A percentile compares a stretch with the other conserved stretches of the same genome.
These are phyloP conservation scores for Serpula lacrymans DNA, from an alignment of 768 basidiomycete species.

Conservation along the genomic window DNA sequence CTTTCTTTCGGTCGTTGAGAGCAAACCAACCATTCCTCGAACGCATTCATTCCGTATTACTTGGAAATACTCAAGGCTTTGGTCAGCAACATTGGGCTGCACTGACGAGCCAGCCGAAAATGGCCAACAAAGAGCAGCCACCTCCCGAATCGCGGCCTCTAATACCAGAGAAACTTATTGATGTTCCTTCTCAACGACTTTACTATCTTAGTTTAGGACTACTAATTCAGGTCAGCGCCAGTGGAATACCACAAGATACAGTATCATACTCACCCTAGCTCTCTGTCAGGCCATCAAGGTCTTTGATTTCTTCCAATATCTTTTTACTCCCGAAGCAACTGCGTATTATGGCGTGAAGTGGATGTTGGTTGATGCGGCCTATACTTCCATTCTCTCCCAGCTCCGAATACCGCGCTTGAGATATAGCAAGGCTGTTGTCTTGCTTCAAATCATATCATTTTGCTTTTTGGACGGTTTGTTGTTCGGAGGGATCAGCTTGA, in stretches of 20 bases:
- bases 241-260: neutral
- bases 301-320: slow-evolving; percentile 60
- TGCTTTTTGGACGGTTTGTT: slow-evolving; percentile 67
- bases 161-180: slow-evolving; percentile 71
- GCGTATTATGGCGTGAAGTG: slow-evolving; percentile 57
- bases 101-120: slow-evolving; percentile 1
- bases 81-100: too few species aligned
- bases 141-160: slow-evolving; percentile 38
- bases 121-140: slow-evolving; percentile 8
- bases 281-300: slow-evolving; percentile 65
- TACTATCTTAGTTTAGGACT: slow-evolving; percentile 75
- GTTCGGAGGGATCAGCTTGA: slow-evolving; percentile 68
- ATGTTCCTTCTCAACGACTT: slow-evolving; percentile 75
- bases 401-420: slow-evolving; percentile 73
- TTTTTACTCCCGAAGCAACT: slow-evolving; percentile 43
- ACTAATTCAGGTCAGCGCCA: slow-evolving; percentile 62
- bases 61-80: too few species aligned
- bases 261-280: slow-evolving; percentile 7
- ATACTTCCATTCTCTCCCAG: slow-evolving; percentile 51
- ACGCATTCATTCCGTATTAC: too few species aligned
- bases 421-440: slow-evolving; percentile 60
- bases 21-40: neutral
- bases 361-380: slow-evolving; percentile 66
- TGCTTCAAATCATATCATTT: slow-evolving; percentile 57
- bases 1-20: neutral